phyloP scores from a whole-genome alignment of 2,329 filamentous ascomycete species.

The Colletotrichum liriopes region DNA sequence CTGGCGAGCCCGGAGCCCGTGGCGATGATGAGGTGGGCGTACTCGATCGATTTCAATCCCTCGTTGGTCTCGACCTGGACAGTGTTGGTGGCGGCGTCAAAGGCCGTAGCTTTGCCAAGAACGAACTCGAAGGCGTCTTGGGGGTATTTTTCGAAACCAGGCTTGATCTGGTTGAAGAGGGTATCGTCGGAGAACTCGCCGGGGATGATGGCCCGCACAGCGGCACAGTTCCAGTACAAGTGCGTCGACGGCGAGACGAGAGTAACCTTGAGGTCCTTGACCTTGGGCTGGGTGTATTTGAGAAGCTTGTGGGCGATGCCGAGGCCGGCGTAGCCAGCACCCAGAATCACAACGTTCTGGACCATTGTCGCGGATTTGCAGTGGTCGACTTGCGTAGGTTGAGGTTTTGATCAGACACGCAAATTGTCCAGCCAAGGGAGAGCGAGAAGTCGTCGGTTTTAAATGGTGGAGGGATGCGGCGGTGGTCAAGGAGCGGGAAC shows the following conservation, averaged over 20 bases:
- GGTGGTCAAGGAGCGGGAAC: slow-evolving; percentile 10
- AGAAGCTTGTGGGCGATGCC: slow-evolving; percentile 67
- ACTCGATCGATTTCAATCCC: slow-evolving; percentile 57
- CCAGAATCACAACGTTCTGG: slow-evolving; percentile 63
- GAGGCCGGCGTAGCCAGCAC: slow-evolving; percentile 63
- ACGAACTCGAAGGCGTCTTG: slow-evolving; percentile 67
- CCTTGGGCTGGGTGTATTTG: slow-evolving; percentile 55
- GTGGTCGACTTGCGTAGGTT: neutral
- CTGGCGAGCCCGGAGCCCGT: slow-evolving; percentile 65
- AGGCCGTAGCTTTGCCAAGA: slow-evolving; percentile 61
- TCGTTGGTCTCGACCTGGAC: slow-evolving; percentile 59
- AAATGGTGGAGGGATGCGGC: neutral
- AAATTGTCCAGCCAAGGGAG: neutral
- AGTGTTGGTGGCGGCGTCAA: slow-evolving; percentile 59
- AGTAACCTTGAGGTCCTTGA: slow-evolving; percentile 58
- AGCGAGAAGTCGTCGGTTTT: neutral
- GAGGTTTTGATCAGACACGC: neutral
- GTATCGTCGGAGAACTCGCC: slow-evolving; percentile 61
- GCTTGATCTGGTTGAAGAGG: slow-evolving; percentile 56
- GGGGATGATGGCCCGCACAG: slow-evolving; percentile 64
- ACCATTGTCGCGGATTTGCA: slow-evolving; percentile 19
- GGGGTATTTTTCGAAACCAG: slow-evolving; percentile 65
- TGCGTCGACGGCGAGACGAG: slow-evolving; percentile 65
- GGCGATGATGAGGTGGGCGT: slow-evolving; percentile 69
- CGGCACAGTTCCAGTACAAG: slow-evolving; percentile 66